Percentiles rank a stretch among this genome's conserved stretches.
Conservation (phyloP, 2,329 filamentous ascomycete genomes). For the Aspergillus viridinutans region DNA sequence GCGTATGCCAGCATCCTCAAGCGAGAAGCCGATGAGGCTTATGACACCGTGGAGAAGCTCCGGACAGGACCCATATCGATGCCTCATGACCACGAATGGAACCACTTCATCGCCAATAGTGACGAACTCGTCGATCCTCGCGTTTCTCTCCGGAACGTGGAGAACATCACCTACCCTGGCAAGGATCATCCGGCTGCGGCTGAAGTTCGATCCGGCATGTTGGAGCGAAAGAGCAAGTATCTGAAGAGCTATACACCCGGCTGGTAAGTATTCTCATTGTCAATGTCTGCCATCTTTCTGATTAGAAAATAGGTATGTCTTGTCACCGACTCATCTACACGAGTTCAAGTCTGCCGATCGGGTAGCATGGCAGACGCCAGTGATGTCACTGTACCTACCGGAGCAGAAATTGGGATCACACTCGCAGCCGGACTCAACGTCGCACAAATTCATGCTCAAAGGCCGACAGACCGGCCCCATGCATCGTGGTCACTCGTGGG, state of each 20-base stretch:
- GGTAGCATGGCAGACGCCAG: slow-evolving; percentile 70
- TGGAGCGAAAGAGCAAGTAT: slow-evolving; percentile 98
- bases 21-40: slow-evolving; percentile 79
- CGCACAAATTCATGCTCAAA: slow-evolving; percentile 97
- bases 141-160: slow-evolving; percentile 69
- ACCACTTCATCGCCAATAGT: slow-evolving; percentile 71
- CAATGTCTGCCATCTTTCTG: slow-evolving; percentile 3
- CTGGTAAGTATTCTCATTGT: slow-evolving; percentile 59
- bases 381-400: slow-evolving; percentile 93
- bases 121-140: slow-evolving; percentile 83
- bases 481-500: slow-evolving; percentile 73
- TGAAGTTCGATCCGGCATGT: slow-evolving; percentile 82
- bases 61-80: slow-evolving; percentile 83
- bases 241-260: slow-evolving; percentile 94
- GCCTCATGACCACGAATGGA: slow-evolving; percentile 92
- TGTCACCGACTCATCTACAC: slow-evolving; percentile 94
- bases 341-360: slow-evolving; percentile 99
- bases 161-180: slow-evolving; percentile 87
- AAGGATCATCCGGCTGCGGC: slow-evolving; percentile 76
- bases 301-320: slow-evolving; percentile 66
- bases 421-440: slow-evolving; percentile 74
- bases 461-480: slow-evolving; percentile 88
- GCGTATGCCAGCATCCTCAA: slow-evolving; percentile 88
- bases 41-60: slow-evolving; percentile 73
- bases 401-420: slow-evolving; percentile 95